phyloP scores from a whole-genome alignment of 495 filamentous ascomycete genomes.

The Aspergillus incahuasiensis region DNA sequence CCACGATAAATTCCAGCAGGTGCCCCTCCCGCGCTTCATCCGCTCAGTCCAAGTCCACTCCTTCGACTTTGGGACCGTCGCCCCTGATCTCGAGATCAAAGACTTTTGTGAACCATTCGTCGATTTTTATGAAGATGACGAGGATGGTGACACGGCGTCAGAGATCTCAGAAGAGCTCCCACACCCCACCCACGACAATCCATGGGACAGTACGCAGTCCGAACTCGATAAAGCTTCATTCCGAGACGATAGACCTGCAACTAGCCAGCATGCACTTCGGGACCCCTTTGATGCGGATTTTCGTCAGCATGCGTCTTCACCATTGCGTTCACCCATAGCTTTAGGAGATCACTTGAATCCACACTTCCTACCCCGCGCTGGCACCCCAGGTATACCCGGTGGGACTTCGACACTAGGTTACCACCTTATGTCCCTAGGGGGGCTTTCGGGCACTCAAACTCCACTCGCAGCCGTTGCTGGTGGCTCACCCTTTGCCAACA shows the following conservation, averaged over 20 bases:
- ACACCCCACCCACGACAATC: slow-evolving; percentile 20
- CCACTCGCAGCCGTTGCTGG: slow-evolving; percentile 85
- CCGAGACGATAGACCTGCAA: slow-evolving; percentile 32
- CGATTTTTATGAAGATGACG: slow-evolving; percentile 92
- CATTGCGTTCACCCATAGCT: slow-evolving; percentile 38
- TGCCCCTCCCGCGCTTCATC: slow-evolving; percentile 90
- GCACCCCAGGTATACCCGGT: slow-evolving; percentile 75
- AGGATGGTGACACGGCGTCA: slow-evolving; percentile 44
- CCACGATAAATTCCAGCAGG: slow-evolving; percentile 88
- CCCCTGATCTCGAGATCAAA: slow-evolving; percentile 85
- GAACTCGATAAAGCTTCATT: slow-evolving; percentile 29
- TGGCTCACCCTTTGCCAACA: slow-evolving; percentile 49
- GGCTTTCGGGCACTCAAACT: slow-evolving; percentile 76
- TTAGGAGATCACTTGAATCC: slow-evolving; percentile 51
- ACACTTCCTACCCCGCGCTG: slow-evolving; percentile 59
- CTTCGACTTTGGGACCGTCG: slow-evolving; percentile 83
- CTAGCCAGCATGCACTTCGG: slow-evolving; percentile 18
- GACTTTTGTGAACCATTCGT: slow-evolving; percentile 92
- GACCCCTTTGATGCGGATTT: slow-evolving; percentile 26
- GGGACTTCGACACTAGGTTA: slow-evolving; percentile 87
- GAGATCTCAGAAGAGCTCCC: slow-evolving; percentile 39
- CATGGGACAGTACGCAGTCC: slow-evolving; percentile 25
- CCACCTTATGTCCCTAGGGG: slow-evolving; percentile 71
- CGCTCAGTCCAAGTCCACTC: slow-evolving; percentile 90
- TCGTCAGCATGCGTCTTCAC: slow-evolving; percentile 29